Base-by-base conservation (phyloP, 495 filamentous ascomycete genomes). In the Astrocystis sublimbata region DNA sequence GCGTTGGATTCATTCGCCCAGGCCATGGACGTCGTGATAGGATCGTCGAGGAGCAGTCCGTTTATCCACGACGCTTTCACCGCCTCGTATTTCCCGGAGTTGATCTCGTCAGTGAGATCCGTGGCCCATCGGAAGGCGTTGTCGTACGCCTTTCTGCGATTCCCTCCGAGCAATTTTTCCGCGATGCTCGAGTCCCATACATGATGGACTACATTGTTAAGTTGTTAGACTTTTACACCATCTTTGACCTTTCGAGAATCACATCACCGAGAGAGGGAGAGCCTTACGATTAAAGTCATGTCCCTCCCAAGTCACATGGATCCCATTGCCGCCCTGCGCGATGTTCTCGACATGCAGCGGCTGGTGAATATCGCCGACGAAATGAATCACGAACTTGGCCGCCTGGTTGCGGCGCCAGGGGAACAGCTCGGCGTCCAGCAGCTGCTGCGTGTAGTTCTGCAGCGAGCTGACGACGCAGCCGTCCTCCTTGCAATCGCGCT, bases 291-390 rank as follows among this genome's bases (percentile, higher is more conserved):
- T 85, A 30, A 75, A 60, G 21, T 76, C 64, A n/a, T 57, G 55
- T 4, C 74, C 75, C 19, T 83, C 75, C 70, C 85, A 89, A 24
- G 65, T 70, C 5, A 89, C 86, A 30, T 73, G 64, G 63, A 88
- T 87, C 13, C 77, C 77, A 64, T 89, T 89, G 0, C 86, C 86
- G 53, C 86, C 86, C 24, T 79, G 70, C 0, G 76, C 80, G 2
- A 86, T 77, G 50, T 85, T 75, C 68, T 88, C 86, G 38, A 76
- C 81, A 67, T 89, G 86, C 46, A 89, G 73, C 15, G 86, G 86
- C 71, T 89, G 86, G 62, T 87, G 84, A 59, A 88, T 84, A 62
- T 89, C 86, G 46, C 86, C 86, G 26, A 88, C 68, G 63, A 89
- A 88, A 58, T 88, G 87, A 28, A 88, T 68, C 52, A 89, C 76